Conservation (phyloP, 106 monocot genomes). For the Triglochin maritima region DNA sequence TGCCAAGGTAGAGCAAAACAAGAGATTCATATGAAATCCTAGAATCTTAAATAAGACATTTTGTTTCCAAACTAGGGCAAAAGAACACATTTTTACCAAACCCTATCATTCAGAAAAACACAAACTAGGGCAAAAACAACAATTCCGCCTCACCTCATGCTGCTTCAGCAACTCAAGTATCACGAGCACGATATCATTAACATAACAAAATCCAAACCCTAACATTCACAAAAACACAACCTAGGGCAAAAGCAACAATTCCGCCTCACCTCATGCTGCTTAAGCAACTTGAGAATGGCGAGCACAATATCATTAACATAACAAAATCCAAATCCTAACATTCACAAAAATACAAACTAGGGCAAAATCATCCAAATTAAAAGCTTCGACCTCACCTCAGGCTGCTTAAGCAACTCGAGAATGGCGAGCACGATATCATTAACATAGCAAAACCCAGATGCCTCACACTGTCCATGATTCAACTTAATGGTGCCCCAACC, state of each 20-base stretch:
- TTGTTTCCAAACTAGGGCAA: too few species aligned
- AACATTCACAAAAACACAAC: too few species aligned
- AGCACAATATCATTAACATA: conserved; percentile 25
- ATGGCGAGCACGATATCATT: conserved; percentile 26
- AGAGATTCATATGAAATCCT: background rate
- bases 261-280: conserved; percentile 16
- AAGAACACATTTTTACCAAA: too few species aligned
- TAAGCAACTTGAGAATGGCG: conserved; percentile 22
- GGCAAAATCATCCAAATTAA: too few species aligned
- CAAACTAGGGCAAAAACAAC: too few species aligned
- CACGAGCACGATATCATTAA: conserved; percentile 21
- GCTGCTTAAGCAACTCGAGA: conserved; percentile 18
- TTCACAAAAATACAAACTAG: too few species aligned
- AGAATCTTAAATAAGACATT: background rate
- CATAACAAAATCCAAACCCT: conserved; percentile 24
- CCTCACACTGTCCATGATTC: conserved; percentile 20
- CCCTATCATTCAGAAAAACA: too few species aligned
- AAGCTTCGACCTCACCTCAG: conserved; percentile 3
- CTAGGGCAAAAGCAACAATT: too few species aligned
- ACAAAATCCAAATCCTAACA: background rate
- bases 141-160: conserved; percentile 6
- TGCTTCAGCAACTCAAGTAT: conserved; percentile 20
- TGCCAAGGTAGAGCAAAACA: background rate
- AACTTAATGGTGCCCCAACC: conserved; percentile 22
- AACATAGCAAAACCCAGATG: conserved; percentile 26